A percentile compares a stretch with the other conserved stretches of the same genome.
These are phyloP conservation scores for Wickerhamiella pararugosa DNA, from an alignment of 1,139 yeast species.

Conservation along the genomic window DNA sequence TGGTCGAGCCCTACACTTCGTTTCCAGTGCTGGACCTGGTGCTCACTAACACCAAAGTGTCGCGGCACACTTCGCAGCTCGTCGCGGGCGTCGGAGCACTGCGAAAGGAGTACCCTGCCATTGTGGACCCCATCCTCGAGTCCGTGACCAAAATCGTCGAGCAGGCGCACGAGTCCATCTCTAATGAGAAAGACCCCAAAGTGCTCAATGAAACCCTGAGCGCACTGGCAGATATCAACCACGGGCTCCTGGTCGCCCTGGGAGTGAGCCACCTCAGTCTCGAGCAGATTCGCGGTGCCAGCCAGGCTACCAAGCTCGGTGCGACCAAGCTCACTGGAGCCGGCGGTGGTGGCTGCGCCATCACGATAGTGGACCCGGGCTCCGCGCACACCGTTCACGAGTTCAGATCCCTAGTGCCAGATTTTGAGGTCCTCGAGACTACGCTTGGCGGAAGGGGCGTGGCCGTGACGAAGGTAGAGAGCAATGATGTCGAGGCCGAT, in stretches of 20 bases:
- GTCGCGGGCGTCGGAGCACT: constrained; percentile 63
- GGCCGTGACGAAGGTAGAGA: constrained; percentile 30
- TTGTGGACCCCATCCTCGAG: constrained; percentile 45
- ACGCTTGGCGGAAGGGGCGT: constrained; percentile 84
- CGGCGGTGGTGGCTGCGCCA: constrained; percentile 98
- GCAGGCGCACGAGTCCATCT: constrained; percentile 12
- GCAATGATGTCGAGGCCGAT: neutral
- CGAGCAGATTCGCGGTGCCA: constrained; percentile 51
- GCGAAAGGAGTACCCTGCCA: constrained; percentile 37
- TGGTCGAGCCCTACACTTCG: constrained; percentile 33
- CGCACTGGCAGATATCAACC: constrained; percentile 68
- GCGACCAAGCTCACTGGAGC: constrained; percentile 95
- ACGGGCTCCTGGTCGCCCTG: constrained; percentile 68
- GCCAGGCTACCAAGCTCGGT: constrained; percentile 53
- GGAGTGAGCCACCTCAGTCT: constrained; percentile 89
- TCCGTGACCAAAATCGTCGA: constrained; percentile 19
- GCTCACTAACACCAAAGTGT: constrained; percentile 71
- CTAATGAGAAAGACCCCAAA: constrained; percentile 1
- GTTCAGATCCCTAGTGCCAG: constrained; percentile 19
- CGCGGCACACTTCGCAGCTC: constrained; percentile 72
- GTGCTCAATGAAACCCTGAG: constrained; percentile 41
- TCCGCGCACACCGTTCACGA: constrained; percentile 22
- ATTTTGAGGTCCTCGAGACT: constrained; percentile 70
- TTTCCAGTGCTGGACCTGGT: constrained; percentile 65
- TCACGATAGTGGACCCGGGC: constrained; percentile 48